These are phyloP conservation scores for Musa schizocarpa DNA, from an alignment of 176 grass and related monocot genomes.

Conservation along the genomic window DNA sequence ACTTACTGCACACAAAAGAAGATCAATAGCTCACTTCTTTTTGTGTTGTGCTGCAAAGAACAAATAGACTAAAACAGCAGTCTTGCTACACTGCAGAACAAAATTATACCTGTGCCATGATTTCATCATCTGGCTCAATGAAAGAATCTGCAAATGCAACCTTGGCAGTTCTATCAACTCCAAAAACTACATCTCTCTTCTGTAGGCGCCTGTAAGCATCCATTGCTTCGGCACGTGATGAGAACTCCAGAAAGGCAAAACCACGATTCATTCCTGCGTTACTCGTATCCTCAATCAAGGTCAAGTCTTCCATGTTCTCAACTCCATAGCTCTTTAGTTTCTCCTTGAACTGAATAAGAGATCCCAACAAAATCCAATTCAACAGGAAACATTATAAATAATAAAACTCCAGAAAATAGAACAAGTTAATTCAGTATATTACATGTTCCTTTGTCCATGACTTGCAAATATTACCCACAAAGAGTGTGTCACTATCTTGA, in stretches of 20 bases:
- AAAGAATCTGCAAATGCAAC: slow-evolving; percentile 94
- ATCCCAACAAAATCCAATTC: background rate
- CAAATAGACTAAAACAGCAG: slow-evolving; percentile 5
- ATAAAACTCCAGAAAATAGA: background rate
- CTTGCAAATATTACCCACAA: slow-evolving; percentile 95
- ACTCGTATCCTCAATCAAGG: slow-evolving; percentile 62
- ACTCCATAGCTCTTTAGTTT: slow-evolving; percentile 83
- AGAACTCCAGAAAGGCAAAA: slow-evolving; percentile 92
- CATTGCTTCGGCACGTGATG: slow-evolving; percentile 76
- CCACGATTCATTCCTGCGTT: slow-evolving; percentile 85
- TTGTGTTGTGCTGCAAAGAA: background rate
- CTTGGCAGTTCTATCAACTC: slow-evolving; percentile 73
- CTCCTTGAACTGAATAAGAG: slow-evolving; percentile 60
- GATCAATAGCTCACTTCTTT: background rate
- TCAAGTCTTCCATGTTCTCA: slow-evolving; percentile 72
- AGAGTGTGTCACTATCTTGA: slow-evolving; percentile 87
- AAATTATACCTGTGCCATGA: slow-evolving; percentile 75
- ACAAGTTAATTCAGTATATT: slow-evolving; percentile 20
- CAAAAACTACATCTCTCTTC: slow-evolving; percentile 81
- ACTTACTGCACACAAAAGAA: background rate
- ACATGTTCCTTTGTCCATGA: slow-evolving; percentile 93
- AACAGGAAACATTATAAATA: slow-evolving; percentile 2
- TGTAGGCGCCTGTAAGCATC: slow-evolving; percentile 75
- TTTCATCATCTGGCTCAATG: slow-evolving; percentile 73
- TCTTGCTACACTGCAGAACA: background rate